These are phyloP conservation scores for Trichoderma sp. DNA, from an alignment of 2,329 filamentous ascomycete species.

Conservation along the genomic window DNA sequence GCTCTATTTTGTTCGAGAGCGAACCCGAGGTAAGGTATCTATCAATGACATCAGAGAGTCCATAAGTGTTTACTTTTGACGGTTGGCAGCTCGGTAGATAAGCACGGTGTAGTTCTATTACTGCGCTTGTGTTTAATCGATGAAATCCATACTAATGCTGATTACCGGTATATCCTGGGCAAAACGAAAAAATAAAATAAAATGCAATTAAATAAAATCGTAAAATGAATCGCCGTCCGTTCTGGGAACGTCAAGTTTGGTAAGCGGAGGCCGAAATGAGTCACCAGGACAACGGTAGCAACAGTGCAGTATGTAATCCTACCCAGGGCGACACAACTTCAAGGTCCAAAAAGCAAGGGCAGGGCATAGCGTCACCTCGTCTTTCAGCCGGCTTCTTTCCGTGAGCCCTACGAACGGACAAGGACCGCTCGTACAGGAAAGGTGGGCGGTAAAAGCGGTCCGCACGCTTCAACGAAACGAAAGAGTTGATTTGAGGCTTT, in stretches of 20 bases:
- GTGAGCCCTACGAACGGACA: not conserved
- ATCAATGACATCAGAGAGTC: constrained; percentile 7
- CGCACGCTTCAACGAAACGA: not conserved
- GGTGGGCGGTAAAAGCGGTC: not conserved
- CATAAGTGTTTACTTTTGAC: too few species aligned
- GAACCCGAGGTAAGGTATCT: not conserved
- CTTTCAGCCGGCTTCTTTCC: not conserved
- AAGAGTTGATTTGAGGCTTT: not conserved
- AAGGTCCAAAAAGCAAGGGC: not conserved
- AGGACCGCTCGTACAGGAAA: not conserved
- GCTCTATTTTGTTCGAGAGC: not conserved
- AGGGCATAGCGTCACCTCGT: not conserved
- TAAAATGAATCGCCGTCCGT: not conserved
- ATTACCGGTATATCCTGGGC: not conserved
- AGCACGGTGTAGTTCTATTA: not conserved
- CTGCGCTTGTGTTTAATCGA: not conserved
- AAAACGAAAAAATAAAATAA: too few species aligned
- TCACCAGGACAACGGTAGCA: not conserved
- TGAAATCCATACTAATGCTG: not conserved
- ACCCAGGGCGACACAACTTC: not conserved
- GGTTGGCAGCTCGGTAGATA: not conserved
- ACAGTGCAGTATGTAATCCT: not conserved
- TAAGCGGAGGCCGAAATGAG: not conserved
- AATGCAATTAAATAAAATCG: not conserved
- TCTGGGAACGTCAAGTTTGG: not conserved